Base-by-base conservation (phyloP, 768 basidiomycete genomes). In the Termitomyces sp. region DNA sequence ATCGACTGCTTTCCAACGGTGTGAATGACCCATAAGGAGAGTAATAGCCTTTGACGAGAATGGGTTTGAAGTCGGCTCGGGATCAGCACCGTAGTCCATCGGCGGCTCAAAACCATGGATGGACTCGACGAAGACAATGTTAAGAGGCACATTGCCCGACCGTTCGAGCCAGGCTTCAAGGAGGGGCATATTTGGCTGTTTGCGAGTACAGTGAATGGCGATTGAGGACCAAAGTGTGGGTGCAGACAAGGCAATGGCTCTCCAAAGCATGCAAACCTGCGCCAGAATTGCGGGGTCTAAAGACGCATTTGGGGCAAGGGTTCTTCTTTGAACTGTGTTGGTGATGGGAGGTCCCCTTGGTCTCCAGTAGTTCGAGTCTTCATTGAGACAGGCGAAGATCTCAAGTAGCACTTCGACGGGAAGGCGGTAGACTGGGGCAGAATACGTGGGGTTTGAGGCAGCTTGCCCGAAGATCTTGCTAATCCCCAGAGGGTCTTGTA, bases 211-310 rank as follows among this genome's bases (percentile, higher is more conserved):
- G n/a, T n/a, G n/a, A n/a, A n/a, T n/a, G n/a, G n/a, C n/a, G n/a
- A n/a, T n/a, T n/a, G n/a, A n/a, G n/a, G n/a, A n/a, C n/a, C n/a
- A n/a, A n/a, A n/a, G n/a, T n/a, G n/a, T n/a, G n/a, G n/a, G n/a
- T n/a, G n/a, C n/a, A 2, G 53, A 47, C 7, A 54, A 34, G 7
- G 36, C 46, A 22, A 59, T 40, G n/a, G 6, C 39, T 37, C 58
- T 46, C 58, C 58, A 59, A n/a, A 39, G 53, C 32, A 36, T 59
- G 24, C 58, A 59, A 4, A 59, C n/a, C n/a, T n/a, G n/a, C n/a
- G n/a, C n/a, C n/a, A n/a, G n/a, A n/a, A n/a, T n/a, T n/a, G n/a
- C n/a, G n/a, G n/a, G n/a, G n/a, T n/a, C n/a, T n/a, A n/a, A n/a
- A n/a, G n/a, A n/a, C n/a, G n/a, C n/a, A n/a, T 37, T 32, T 4